These are phyloP conservation scores for Penicillium thymicola DNA, from an alignment of 2,329 filamentous ascomycete genomes.

Conservation along the genomic window DNA sequence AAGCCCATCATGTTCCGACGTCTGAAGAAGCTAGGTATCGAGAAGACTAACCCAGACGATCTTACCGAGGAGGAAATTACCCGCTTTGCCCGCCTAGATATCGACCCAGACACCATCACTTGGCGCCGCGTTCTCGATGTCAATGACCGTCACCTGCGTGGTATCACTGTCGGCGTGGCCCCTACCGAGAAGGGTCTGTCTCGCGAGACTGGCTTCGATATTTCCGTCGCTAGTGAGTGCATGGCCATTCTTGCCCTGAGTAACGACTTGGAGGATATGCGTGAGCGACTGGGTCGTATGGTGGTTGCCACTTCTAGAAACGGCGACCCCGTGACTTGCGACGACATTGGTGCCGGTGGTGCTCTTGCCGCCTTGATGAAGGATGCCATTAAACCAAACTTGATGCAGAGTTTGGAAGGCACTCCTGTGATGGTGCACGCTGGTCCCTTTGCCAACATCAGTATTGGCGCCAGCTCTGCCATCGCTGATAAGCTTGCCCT, in stretches of 20 bases:
- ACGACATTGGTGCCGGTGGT: slow-evolving; percentile 89
- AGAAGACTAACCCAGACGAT: slow-evolving; percentile 89
- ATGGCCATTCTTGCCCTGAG: slow-evolving; percentile 97
- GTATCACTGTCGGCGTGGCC: slow-evolving; percentile 83
- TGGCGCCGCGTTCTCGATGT: slow-evolving; percentile 96
- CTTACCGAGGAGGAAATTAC: slow-evolving; percentile 84
- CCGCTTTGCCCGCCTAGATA: slow-evolving; percentile 89
- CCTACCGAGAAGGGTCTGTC: slow-evolving; percentile 86
- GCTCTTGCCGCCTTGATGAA: slow-evolving; percentile 93
- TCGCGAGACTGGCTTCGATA: slow-evolving; percentile 91
- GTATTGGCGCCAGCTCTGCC: slow-evolving; percentile 93
- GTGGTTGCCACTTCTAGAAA: slow-evolving; percentile 82
- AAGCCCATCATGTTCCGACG: slow-evolving; percentile 87
- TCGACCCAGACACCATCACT: slow-evolving; percentile 94
- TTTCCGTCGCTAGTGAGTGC: slow-evolving; percentile 94
- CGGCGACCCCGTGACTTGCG: slow-evolving; percentile 91
- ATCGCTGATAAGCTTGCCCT: slow-evolving; percentile 92
- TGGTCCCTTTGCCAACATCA: slow-evolving; percentile 97
- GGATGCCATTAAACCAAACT: slow-evolving; percentile 96
- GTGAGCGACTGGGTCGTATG: slow-evolving; percentile 91
- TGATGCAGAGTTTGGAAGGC: slow-evolving; percentile 97
- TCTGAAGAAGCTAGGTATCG: slow-evolving; percentile 91
- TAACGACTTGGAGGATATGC: slow-evolving; percentile 81
- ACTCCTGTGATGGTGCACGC: slow-evolving; percentile 98
- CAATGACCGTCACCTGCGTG: slow-evolving; percentile 89